Percentiles rank a stretch among this genome's conserved stretches.
phyloP scores from a whole-genome alignment of 2,329 filamentous ascomycete genomes.

The Venturiaceae sp. region DNA sequence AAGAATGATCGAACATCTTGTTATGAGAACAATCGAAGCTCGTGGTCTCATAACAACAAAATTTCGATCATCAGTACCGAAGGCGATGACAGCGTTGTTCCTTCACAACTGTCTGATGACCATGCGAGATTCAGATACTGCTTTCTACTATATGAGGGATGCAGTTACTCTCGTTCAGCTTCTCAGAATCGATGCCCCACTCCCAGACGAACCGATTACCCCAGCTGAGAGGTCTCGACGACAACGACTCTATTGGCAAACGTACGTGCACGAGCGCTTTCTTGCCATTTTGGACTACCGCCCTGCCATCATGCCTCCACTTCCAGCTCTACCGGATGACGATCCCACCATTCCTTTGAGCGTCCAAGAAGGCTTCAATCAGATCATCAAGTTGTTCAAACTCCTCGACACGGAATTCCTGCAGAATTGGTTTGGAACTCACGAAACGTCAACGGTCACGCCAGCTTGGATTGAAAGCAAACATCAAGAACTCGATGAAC shows the following conservation, averaged over 20 bases:
- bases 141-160: conserved; percentile 42
- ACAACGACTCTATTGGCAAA: conserved; percentile 46
- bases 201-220: conserved; percentile 20
- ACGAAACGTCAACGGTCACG: conserved; percentile 21
- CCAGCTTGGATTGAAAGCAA: conserved; percentile 36
- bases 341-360: conserved; percentile 28
- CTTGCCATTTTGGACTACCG: conserved; percentile 42
- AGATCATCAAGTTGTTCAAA: conserved; percentile 34
- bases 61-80: conserved; percentile 32
- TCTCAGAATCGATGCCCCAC: conserved; percentile 32
- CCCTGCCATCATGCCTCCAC: conserved; percentile 29
- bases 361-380: conserved; percentile 33
- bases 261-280: conserved; percentile 48
- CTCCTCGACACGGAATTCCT: conserved; percentile 36
- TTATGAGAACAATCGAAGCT: conserved; percentile 25
- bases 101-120: conserved; percentile 44
- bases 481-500: conserved; percentile 31
- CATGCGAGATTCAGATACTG: conserved; percentile 37
- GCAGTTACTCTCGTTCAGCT: conserved; percentile 37
- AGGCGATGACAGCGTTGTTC: conserved; percentile 42
- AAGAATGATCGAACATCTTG: conserved; percentile 21
- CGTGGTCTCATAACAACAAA: conserved; percentile 28
- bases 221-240: conserved; percentile 29
- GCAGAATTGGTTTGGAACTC: conserved; percentile 32
- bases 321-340: conserved; percentile 27